A percentile compares a stretch with the other conserved stretches of the same genome.
Evolutionary conservation across 179 eudicot species (phyloP).

Genomic region (Camellia oleifera): DNA sequence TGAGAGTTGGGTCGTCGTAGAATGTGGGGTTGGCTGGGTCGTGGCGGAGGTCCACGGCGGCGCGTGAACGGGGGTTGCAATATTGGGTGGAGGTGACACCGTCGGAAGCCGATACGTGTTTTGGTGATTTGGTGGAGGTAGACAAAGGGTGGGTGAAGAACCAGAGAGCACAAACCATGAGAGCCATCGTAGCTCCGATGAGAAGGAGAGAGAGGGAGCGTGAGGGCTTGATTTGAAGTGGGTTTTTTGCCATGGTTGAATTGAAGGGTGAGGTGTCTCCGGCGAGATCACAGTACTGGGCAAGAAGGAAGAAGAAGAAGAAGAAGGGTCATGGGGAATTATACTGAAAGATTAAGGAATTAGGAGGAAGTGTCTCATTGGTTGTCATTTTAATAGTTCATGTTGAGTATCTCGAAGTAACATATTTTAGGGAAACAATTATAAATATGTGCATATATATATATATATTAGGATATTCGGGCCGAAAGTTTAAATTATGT

Average conservation of each 20-base stretch:
- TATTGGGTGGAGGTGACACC: neutral
- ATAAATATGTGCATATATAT: too few species aligned
- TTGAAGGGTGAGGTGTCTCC: conserved; percentile 15
- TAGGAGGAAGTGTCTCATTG: too few species aligned
- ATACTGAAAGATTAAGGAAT: too few species aligned
- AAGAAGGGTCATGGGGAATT: too few species aligned
- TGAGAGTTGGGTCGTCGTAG: conserved; percentile 17
- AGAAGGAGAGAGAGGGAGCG: conserved; percentile 32
- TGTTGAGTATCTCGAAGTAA: too few species aligned
- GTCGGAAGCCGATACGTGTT: neutral
- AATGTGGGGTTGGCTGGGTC: conserved; percentile 17
- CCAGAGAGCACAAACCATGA: conserved; percentile 45
- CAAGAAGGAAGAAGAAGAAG: too few species aligned
- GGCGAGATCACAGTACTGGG: neutral
- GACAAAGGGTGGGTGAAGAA: conserved; percentile 37
- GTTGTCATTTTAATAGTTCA: too few species aligned
- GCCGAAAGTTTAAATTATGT: too few species aligned
- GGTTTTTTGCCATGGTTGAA: conserved; percentile 25
- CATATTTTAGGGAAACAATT: too few species aligned
- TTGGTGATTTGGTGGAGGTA: neutral
- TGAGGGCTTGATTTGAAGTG: conserved; percentile 24
- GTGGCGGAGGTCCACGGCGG: neutral
- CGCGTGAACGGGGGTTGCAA: neutral
- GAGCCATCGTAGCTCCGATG: conserved; percentile 40
- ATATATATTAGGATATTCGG: too few species aligned